Evolutionary conservation across 2,329 filamentous ascomycete genomes (phyloP), one percentile per base, ranked within the genome.

Genomic region (Botrytis squamosa): DNA sequence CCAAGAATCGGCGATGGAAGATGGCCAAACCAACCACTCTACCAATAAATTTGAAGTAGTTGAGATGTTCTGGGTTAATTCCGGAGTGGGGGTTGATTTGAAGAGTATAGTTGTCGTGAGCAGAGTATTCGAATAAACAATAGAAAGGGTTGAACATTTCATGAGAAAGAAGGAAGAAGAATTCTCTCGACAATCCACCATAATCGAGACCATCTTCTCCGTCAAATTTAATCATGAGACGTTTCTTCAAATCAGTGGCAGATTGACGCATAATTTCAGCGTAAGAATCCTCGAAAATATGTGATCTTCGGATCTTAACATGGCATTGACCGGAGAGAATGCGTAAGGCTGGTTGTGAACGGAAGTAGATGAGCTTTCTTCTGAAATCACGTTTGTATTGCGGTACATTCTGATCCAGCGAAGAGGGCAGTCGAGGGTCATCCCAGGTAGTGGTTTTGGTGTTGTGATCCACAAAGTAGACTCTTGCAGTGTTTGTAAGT

Each of bases 131-230:
- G 86, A 99, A 99, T 71, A 99, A 88, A 83, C 96, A 99, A 86
- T 99, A 99, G 85, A 99, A 99, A 46, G 96, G 96, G 83, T 99
- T 99, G 86, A 99, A 99, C 96, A 99, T 99, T 86, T 99, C 96
- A 85, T 99, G 96, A 25, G 95, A 98, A 72, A 99, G 89, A 59
- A 99, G 87, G 90, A 99, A 99, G 88, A 99, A 99, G 87, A 99
- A 99, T 84, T 99, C 96, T 88, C 95, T 89, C 52, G 96, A 99
- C 73, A 99, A 88, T 87, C 96, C 96, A 83, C 96, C 96, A 81
- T 99, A 99, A 84, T 99, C 96, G 75, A 99, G 86, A 84, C 96
- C 96, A 80, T 99, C 96, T 85, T 99, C 96, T 67, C 96, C 96
- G 78, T 99, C 96, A 79, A 99, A 99, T 85, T 99, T 99, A 84